Evolutionary conservation across 768 basidiomycete genomes (phyloP).

Genomic region (Botryobasidium botryosum): DNA sequence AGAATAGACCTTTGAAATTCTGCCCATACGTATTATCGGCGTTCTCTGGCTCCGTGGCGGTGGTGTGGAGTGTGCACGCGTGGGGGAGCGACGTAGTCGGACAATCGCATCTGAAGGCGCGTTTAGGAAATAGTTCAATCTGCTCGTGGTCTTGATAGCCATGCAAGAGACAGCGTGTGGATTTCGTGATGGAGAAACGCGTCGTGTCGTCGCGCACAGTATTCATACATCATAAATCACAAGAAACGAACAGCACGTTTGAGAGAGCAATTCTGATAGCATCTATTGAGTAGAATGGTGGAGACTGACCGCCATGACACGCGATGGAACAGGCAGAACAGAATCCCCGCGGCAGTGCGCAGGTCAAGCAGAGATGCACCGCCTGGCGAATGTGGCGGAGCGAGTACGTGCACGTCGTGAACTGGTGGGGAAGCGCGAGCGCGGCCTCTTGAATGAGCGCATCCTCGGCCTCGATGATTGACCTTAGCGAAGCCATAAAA

Average conservation of each 20-base stretch:
- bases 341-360: constrained; percentile 46
- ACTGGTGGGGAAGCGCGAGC: constrained; percentile 36
- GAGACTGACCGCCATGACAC: constrained; percentile 43
- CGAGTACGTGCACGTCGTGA: constrained; percentile 46
- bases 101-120: constrained; percentile 71
- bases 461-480: background rate
- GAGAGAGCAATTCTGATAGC: background rate
- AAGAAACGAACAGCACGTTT: background rate
- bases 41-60: constrained; percentile 34
- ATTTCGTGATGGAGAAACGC: background rate
- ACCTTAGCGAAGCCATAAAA: too few species aligned
- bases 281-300: background rate
- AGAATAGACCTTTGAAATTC: constrained; percentile 55
- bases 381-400: constrained; percentile 55
- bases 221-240: too few species aligned
- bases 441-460: constrained; percentile 24
- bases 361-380: constrained; percentile 67
- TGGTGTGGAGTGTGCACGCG: constrained; percentile 43
- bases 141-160: constrained; percentile 28
- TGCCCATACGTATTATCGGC: constrained; percentile 46
- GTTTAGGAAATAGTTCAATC: constrained; percentile 73
- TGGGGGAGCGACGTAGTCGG: constrained; percentile 48
- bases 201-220: background rate
- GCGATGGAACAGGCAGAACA: constrained; percentile 76
- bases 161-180: background rate